Percentiles rank a stretch among this genome's conserved stretches.
These are phyloP conservation scores for Alternaria brassicicola DNA, from an alignment of 2,329 filamentous ascomycete species.

Conservation along the genomic window DNA sequence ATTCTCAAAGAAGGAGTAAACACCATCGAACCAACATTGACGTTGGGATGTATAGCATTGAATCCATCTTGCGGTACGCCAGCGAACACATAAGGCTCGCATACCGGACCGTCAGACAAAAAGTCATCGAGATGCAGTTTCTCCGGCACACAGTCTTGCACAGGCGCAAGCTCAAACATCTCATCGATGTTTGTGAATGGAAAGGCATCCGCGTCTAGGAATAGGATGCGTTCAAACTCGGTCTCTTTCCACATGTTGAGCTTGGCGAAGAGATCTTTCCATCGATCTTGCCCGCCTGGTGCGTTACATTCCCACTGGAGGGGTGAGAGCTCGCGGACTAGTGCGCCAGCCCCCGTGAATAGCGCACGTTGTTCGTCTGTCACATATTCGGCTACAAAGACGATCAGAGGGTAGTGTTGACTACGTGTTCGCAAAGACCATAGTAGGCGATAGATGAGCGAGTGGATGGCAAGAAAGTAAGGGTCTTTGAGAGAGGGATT, in stretches of 20 bases:
- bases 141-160: conserved; percentile 26
- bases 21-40: conserved; percentile 45
- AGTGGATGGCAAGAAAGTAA: conserved; percentile 45
- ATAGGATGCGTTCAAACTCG: conserved; percentile 39
- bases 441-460: conserved; percentile 41
- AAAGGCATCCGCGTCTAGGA: conserved; percentile 45
- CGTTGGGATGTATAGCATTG: conserved; percentile 18
- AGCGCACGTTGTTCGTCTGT: conserved; percentile 38
- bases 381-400: conserved; percentile 45
- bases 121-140: conserved; percentile 37
- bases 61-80: conserved; percentile 32
- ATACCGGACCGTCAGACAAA: conserved; percentile 26
- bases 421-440: conserved; percentile 40
- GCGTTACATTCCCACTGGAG: conserved; percentile 38
- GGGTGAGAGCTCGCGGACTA: conserved; percentile 41
- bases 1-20: conserved; percentile 38
- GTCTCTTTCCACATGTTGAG: conserved; percentile 46
- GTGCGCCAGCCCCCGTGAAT: conserved; percentile 40
- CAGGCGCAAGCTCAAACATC: conserved; percentile 35
- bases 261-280: conserved; percentile 46
- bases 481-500: conserved; percentile 43
- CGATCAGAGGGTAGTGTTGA: conserved; percentile 36
- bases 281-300: conserved; percentile 29
- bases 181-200: conserved; percentile 38
- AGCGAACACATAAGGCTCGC: conserved; percentile 40